These are phyloP conservation scores for Magnolia changhungtana DNA, from an alignment of 164 flowering plant species.

Conservation along the genomic window DNA sequence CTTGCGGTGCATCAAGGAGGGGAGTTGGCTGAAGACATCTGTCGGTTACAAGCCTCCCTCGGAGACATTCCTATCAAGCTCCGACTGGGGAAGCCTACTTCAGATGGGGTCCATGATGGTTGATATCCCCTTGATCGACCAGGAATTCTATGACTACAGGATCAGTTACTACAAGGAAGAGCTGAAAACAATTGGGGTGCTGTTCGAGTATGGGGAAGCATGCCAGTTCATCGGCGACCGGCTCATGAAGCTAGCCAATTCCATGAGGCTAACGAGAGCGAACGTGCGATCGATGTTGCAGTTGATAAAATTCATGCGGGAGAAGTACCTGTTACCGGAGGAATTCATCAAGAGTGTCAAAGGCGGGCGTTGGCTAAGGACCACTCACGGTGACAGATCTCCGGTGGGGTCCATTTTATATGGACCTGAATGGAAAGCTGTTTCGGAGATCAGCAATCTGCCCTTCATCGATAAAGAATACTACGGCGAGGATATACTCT, in stretches of 20 bases:
- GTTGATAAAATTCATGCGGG: constrained; percentile 43
- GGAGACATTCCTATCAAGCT: constrained; percentile 39
- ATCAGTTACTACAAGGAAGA: constrained; percentile 41
- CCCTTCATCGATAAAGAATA: constrained; percentile 47
- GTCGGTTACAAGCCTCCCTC: constrained; percentile 48
- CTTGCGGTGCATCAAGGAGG: constrained; percentile 40
- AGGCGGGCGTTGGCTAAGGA: constrained; percentile 44
- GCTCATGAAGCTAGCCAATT: constrained; percentile 51
- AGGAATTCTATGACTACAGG: constrained; percentile 34
- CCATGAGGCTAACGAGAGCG: constrained; percentile 27
- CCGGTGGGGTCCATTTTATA: constrained; percentile 46
- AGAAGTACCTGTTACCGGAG: constrained; percentile 27
- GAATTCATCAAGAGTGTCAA: constrained; percentile 39
- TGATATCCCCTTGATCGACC: constrained; percentile 63
- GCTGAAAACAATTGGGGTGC: constrained; percentile 51
- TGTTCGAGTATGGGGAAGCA: constrained; percentile 49
- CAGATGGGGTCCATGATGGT: constrained; percentile 53
- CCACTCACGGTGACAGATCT: constrained; percentile 38
- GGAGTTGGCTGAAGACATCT: constrained; percentile 53
- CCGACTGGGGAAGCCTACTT: constrained; percentile 43
- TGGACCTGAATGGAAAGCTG: constrained; percentile 40
- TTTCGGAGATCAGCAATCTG: constrained; percentile 39
- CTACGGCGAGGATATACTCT: constrained; percentile 44
- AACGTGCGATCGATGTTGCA: constrained; percentile 46
- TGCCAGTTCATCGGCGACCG: constrained; percentile 53